Evolutionary conservation across 2,329 filamentous ascomycete genomes (phyloP).

Genomic region (Paramyrothecium sp.): DNA sequence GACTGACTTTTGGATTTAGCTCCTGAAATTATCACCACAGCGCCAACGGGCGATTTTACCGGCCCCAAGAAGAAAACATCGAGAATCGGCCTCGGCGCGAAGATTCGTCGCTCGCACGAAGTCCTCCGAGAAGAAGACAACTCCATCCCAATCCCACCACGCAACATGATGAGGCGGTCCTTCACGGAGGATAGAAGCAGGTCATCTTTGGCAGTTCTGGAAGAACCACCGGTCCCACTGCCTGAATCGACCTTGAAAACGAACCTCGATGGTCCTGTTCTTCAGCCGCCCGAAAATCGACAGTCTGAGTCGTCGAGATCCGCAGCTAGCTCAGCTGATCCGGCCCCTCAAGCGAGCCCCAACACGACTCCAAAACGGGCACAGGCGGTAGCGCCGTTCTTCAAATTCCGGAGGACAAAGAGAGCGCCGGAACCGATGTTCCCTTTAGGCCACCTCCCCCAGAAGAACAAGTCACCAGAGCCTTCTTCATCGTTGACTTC

Average conservation of each 20-base stretch:
- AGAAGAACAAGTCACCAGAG: conserved; percentile 51
- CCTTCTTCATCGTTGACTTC: conserved; percentile 41
- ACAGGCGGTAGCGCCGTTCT: conserved; percentile 70
- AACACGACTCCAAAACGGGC: conserved; percentile 58
- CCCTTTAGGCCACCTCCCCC: conserved; percentile 80
- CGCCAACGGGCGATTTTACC: conserved; percentile 69
- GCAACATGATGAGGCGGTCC: conserved; percentile 28
- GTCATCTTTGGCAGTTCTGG: conserved; percentile 39
- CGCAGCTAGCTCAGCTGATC: conserved; percentile 75
- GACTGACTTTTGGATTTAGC: conserved; percentile 35
- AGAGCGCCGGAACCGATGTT: conserved; percentile 77
- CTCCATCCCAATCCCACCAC: conserved; percentile 10
- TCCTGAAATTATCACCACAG: conserved; percentile 84
- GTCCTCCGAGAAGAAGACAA: conserved; percentile 30
- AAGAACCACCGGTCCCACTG: conserved; percentile 49
- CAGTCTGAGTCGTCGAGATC: conserved; percentile 79
- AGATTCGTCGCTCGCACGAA: conserved; percentile 53
- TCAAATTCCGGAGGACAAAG: conserved; percentile 75
- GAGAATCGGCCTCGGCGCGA: conserved; percentile 51
- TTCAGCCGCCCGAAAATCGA: conserved; percentile 48
- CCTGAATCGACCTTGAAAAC: conserved; percentile 24
- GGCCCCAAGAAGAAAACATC: conserved; percentile 53
- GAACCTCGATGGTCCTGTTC: conserved; percentile 34
- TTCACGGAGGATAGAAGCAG: conserved; percentile 42
- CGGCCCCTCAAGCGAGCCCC: conserved; percentile 58